Conservation (phyloP, 2,329 filamentous ascomycete genomes). For the Cadophora luteo-olivacea region DNA sequence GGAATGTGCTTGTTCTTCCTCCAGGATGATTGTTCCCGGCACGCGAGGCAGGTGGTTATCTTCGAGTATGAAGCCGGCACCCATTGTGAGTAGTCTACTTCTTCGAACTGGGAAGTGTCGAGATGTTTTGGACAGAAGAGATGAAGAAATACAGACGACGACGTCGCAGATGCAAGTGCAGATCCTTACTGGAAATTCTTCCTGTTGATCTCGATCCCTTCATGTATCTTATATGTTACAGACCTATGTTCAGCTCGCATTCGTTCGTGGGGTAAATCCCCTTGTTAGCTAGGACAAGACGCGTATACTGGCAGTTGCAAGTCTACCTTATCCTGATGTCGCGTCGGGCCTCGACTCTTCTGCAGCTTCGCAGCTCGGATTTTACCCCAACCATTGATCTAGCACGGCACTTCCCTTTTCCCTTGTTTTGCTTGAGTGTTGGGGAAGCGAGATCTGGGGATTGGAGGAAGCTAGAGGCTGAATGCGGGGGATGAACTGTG, state of each 20-base stretch:
- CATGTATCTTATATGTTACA: conserved; percentile 5
- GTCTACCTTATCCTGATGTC: neutral
- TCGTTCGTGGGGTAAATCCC: conserved; percentile 8
- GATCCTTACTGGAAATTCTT: neutral
- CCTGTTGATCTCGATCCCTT: neutral
- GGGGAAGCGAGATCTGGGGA: neutral
- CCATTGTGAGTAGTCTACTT: conserved; percentile 19
- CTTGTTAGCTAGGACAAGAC: neutral
- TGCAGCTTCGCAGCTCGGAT: neutral
- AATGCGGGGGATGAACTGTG: conserved; percentile 5
- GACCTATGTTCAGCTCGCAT: neutral
- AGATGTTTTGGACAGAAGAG: neutral
- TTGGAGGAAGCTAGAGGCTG: neutral
- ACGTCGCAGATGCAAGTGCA: neutral
- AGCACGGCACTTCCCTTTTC: neutral
- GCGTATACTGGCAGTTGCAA: neutral
- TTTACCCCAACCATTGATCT: conserved; percentile 3
- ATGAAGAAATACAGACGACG: neutral
- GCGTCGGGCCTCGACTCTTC: neutral
- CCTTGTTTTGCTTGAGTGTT: neutral
- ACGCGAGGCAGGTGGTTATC: conserved; percentile 29
- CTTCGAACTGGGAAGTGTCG: neutral
- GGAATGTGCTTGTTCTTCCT: conserved; percentile 33
- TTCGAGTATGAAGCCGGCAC: conserved; percentile 29
- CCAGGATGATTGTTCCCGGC: conserved; percentile 34